Evolutionary conservation across 1,284 basidiomycete genomes (phyloP).

Genomic region (Caloboletus firmus): DNA sequence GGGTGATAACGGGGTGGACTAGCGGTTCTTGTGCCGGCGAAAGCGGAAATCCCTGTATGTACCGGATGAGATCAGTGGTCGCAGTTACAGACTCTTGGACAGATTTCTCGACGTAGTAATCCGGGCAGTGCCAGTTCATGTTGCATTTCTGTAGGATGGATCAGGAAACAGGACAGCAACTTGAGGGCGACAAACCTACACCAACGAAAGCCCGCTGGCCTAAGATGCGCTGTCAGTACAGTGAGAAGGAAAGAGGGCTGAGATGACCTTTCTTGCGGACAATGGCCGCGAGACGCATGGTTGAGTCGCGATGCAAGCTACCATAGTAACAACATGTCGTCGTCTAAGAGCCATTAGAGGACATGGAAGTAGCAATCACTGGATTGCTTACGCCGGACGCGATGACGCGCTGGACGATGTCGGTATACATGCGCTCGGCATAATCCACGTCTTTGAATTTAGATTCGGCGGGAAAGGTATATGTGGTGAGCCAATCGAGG

Average conservation of each 20-base stretch:
- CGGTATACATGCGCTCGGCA: slow-evolving; percentile 69
- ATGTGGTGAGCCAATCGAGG: slow-evolving; percentile 85
- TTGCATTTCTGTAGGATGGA: slow-evolving; percentile 79
- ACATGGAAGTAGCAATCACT: background rate
- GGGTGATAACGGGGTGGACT: slow-evolving; percentile 89
- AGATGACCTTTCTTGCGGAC: slow-evolving; percentile 61
- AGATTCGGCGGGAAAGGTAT: slow-evolving; percentile 91
- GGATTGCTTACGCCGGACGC: slow-evolving; percentile 66
- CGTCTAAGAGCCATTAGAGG: slow-evolving; percentile 51
- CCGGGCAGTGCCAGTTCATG: slow-evolving; percentile 79
- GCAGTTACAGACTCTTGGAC: slow-evolving; percentile 54
- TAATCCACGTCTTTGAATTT: slow-evolving; percentile 74
- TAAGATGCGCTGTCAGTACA: slow-evolving; percentile 24
- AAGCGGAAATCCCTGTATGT: slow-evolving; percentile 62
- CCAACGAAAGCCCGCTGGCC: slow-evolving; percentile 90
- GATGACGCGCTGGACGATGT: slow-evolving; percentile 76
- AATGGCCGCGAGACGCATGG: slow-evolving; percentile 79
- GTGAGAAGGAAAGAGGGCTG: background rate
- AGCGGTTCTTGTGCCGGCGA: slow-evolving; percentile 42
- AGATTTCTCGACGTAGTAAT: slow-evolving; percentile 73
- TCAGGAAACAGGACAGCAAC: slow-evolving; percentile 12
- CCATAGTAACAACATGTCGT: slow-evolving; percentile 95
- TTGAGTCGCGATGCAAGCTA: slow-evolving; percentile 79
- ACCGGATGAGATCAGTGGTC: slow-evolving; percentile 65
- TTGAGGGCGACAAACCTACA: slow-evolving; percentile 41